Evolutionary conservation across 495 filamentous ascomycete genomes (phyloP).

Genomic region (Aspergillus conjunctus): DNA sequence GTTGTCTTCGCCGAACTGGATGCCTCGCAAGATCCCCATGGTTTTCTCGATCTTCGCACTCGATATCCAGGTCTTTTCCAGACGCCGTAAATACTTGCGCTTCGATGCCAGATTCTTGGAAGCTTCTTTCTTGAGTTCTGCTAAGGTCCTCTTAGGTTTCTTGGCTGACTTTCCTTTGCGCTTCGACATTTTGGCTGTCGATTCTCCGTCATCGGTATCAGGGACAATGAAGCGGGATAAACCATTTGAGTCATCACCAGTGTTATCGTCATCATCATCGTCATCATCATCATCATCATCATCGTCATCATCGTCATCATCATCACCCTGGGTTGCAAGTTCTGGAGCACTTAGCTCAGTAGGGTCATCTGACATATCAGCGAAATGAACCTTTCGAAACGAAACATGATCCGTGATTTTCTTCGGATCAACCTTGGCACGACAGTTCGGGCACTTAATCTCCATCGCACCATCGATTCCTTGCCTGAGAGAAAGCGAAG

Average conservation of each 20-base stretch:
- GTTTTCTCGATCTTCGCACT: conserved; percentile 81
- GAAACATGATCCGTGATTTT: conserved; percentile 71
- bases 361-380: conserved; percentile 39
- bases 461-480: conserved; percentile 58
- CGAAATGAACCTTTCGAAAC: conserved; percentile 77
- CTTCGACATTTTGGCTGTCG: conserved; percentile 36
- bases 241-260: conserved; percentile 51
- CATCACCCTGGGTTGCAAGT: conserved; percentile 27
- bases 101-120: conserved; percentile 62
- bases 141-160: conserved; percentile 53
- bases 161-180: conserved; percentile 44
- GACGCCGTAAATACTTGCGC: conserved; percentile 63
- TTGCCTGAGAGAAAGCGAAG: conserved; percentile 52
- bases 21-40: conserved; percentile 63
- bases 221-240: conserved; percentile 60
- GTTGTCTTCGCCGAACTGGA: conserved; percentile 44
- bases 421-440: conserved; percentile 60
- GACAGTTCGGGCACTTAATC: conserved; percentile 77
- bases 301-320: conserved; percentile 37
- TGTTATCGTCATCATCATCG: conserved; percentile 41
- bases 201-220: conserved; percentile 31
- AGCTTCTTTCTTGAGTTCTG: conserved; percentile 66
- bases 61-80: conserved; percentile 66
- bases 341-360: conserved; percentile 31
- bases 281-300: conserved; percentile 44